These are phyloP conservation scores for Thalia dealbata DNA, from an alignment of 176 grass and related monocot genomes.

Conservation along the genomic window DNA sequence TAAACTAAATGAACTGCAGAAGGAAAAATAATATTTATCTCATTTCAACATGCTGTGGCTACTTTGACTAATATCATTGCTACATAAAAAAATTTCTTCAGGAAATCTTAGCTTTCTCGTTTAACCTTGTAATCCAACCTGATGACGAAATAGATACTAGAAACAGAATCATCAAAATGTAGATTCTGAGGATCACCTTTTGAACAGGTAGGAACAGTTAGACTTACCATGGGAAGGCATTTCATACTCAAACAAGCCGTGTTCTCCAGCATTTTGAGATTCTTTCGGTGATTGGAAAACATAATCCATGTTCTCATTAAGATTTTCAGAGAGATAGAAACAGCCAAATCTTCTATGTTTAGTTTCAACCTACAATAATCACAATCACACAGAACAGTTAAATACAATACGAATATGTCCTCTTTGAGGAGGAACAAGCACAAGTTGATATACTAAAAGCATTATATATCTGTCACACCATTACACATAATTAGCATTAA, in stretches of 20 bases:
- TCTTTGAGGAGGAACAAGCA: background rate
- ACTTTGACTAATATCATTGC: background rate
- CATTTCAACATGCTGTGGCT: too few relatives aligned
- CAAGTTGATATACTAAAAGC: background rate
- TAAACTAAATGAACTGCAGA: background rate
- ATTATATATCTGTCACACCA: background rate
- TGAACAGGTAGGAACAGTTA: background rate
- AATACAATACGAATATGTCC: background rate
- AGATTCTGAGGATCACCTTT: background rate
- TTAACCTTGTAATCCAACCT: background rate
- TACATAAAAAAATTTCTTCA: background rate
- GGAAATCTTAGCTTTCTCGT: background rate
- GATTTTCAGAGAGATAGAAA: conserved; percentile 92
- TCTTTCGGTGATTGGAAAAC: conserved; percentile 66
- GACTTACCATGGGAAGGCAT: conserved; percentile 49
- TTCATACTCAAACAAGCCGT: conserved; percentile 43
- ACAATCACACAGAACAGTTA: conserved; percentile 16
- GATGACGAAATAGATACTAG: background rate
- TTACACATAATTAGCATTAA: too few relatives aligned
- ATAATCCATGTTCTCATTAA: conserved; percentile 79
- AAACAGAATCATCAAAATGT: background rate
- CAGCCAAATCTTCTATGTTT: conserved; percentile 67
- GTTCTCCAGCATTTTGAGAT: conserved; percentile 38
- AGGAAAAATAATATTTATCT: background rate
- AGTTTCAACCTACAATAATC: conserved; percentile 58